Evolutionary conservation across 1,139 yeast genomes (phyloP).

Genomic region (Blastobotrys malaysiensis): DNA sequence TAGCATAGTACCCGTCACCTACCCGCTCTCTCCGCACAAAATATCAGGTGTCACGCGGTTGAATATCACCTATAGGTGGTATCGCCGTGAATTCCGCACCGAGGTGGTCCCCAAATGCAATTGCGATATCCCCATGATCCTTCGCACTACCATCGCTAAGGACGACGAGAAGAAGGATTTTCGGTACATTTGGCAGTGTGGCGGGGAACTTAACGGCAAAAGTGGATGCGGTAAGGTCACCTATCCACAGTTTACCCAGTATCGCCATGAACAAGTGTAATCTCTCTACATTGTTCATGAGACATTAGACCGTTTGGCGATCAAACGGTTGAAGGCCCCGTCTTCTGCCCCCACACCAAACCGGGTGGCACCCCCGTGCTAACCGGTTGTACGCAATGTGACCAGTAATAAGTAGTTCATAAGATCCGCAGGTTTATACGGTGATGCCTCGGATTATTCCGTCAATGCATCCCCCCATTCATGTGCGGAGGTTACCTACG

Average conservation of each 20-base stretch:
- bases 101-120: conserved; percentile 47
- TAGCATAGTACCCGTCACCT: conserved; percentile 41
- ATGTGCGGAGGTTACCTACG: not conserved
- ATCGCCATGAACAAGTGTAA: not conserved
- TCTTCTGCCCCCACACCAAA: too few species aligned
- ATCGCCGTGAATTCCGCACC: conserved; percentile 34
- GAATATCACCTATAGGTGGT: conserved; percentile 60
- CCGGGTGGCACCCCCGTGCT: too few species aligned
- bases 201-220: conserved; percentile 1
- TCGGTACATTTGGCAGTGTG: conserved; percentile 44
- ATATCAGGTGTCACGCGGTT: conserved; percentile 47
- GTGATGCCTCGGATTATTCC: not conserved
- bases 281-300: too few species aligned
- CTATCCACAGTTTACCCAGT: conserved; percentile 12
- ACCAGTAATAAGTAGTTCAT: too few species aligned
- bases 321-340: not conserved
- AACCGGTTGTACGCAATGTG: too few species aligned
- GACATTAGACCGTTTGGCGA: not conserved
- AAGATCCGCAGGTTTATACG: too few species aligned
- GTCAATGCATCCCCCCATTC: not conserved
- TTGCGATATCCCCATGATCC: conserved; percentile 42
- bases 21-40: conserved; percentile 39
- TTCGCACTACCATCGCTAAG: conserved; percentile 30
- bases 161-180: conserved; percentile 3
- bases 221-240: conserved; percentile 18